Evolutionary conservation across 371 early-diverging fungal genomes (phyloP), one percentile per base, ranked within the genome.

Genomic region (Chytridium lagenaria): DNA sequence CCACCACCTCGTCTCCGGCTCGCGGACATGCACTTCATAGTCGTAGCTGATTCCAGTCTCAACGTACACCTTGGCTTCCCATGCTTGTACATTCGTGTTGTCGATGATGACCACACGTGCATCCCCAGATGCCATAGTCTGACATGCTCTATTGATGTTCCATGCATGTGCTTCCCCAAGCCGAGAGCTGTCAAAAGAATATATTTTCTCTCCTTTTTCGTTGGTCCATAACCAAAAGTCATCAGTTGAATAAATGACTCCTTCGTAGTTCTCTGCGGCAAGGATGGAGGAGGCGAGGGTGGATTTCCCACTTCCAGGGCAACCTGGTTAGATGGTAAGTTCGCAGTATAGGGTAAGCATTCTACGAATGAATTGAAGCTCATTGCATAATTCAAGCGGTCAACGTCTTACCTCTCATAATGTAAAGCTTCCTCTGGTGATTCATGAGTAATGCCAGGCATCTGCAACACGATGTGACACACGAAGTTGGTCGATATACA

Each of bases 1-100:
- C 84, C 81, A 81, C 81, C 84, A 83, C 37, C 31, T 34, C 19
- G 81, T 81, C 1, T 26, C 52, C 1, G 84, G 84, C 64, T 81
- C 80, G n/a, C 50, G 26, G 10, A 67, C 59, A 31, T 61, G 38
- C 16, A 81, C 59, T 10, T 16, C 0, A 67, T 81, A 83, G 19
- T 71, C 74, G 23, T 37, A 31, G 10, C 51, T 23, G 15, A 78
- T 0, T 0, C 78, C 84, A 15, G 37, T 2, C 36, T 70, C 68
- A 7, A 81, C 81, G 70, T 83, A 83, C 2, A 78, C 76, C 37
- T 57, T 68, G 0, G 81, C 80, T 57, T 81, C 81, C 80, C 80
- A 80, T 34, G 39, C 64, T 26, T 71, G 72, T 30, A 70, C 67
- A 71, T 78, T 63, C 16, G 83, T 83, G 69, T 83, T 83, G 73